Base-by-base conservation (phyloP, 345 rosid species). In the Geranium brycei region DNA sequence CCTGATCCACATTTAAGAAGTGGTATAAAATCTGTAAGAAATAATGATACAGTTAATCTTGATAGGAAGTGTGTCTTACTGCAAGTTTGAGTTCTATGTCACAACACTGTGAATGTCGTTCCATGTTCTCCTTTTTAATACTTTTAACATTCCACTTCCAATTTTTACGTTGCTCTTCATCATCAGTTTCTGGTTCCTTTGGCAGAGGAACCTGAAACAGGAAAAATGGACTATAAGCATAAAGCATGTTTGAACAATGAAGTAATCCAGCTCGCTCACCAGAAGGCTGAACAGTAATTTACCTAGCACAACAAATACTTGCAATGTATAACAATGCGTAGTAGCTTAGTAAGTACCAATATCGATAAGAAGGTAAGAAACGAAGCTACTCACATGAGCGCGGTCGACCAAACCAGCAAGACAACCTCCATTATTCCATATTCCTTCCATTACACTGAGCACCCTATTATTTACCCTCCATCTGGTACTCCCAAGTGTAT, bases 61-160 rank as follows among this genome's bases (percentile, higher is more conserved):
- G 41, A 35, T 35, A 35, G 41, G 41, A 35, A 1, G 65, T 57
- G 58, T 16, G 16, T 5, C 88, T 87, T 88, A 91, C 99, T 62
- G 93, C 81, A 63, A 95, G 96, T 69, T 91, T 91, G 70, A 95
- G 96, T 75, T 95, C 97, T 53, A 78, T 80, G 76, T 91, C 96
- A 68, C 99, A 95, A 60, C 96, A 81, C 65, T 74, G 87, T 53
- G 99, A 85, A 83, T 95, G 89, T 68, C 95, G 80, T 84, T 95
- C 99, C 59, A 83, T 77, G 75, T 95, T 95, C 67, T 78, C 83
- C 78, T 88, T 95, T 60, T 80, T 88, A 61, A 82, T 85, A 69
- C 74, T 85, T 70, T 83, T 81, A 65, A 76, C 76, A 66, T 78
- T 84, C 96, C 96, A 85, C 75, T 81, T 95, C 96, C 97, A 95